Evolutionary conservation across 2,329 filamentous ascomycete genomes (phyloP), one percentile per base, ranked within the genome.

Genomic region (Colletotrichum viniferum): DNA sequence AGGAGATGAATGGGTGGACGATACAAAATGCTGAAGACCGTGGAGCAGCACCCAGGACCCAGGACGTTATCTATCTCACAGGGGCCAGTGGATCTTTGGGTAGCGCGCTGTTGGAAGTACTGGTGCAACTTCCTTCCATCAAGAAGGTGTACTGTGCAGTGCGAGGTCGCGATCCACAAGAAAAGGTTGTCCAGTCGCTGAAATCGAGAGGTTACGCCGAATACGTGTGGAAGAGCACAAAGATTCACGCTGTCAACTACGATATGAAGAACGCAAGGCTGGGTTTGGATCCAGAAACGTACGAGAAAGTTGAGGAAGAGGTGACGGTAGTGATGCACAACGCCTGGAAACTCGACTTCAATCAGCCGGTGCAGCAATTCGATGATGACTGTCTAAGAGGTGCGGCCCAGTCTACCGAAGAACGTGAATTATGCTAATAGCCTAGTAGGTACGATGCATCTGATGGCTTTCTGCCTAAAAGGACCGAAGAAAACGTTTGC

Each of bases 271-370:
- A 74, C 7, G 5, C 4, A 8, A 24, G 5, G 13, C 16, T 74
- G 2, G 72, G 72, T 2, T 4, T 71, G n/a, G 67, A 66, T 13
- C 4, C 58, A 5, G 12, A 21, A 5, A 71, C 14, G 0, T 62
- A 71, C 30, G 5, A 55, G 3, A 4, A 6, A 7, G 21, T 74
- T 30, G 10, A 36, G 2, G 12, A 10, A 14, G 68, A 74, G 21
- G 72, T 74, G 6, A 71, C 72, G 1, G 14, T 65, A 2, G 72
- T 74, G 16, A 60, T 71, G 61, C 72, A 74, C 8, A 74, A 71
- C 10, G 72, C 72, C 10, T 74, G 72, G 72, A 74, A 74, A 16
- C 61, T 74, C 3, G 68, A 74, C 13, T 74, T 74, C 30, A 74
- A 74, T 28, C 68, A 71, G n/a, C 72, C 72, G 2, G 43, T 74